phyloP scores from a whole-genome alignment of 345 rosid genomes.

The Pugionium cornutum region DNA sequence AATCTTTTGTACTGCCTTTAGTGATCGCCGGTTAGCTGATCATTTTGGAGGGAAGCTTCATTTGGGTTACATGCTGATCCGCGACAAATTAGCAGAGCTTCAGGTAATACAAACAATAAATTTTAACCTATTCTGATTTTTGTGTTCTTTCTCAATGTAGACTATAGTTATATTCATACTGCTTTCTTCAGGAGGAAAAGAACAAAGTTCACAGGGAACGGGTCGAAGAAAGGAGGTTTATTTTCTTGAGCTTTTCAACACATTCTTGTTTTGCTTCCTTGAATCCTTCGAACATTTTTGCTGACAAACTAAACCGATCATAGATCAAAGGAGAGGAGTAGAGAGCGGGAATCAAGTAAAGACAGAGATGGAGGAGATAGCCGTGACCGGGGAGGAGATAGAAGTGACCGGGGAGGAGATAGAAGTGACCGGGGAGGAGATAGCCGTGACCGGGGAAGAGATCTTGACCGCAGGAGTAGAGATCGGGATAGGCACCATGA shows the following conservation, averaged over 20 bases:
- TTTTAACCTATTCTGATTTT: neutral
- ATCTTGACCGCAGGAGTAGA: slow-evolving; percentile 81
- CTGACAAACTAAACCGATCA: slow-evolving; percentile 13
- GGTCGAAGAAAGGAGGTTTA: slow-evolving; percentile 44
- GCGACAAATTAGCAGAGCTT: slow-evolving; percentile 86
- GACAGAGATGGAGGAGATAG: slow-evolving; percentile 67
- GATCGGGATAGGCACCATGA: slow-evolving; percentile 83
- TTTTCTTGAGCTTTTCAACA: slow-evolving; percentile 6
- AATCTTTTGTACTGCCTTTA: slow-evolving; percentile 52
- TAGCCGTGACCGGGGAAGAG: slow-evolving; percentile 78
- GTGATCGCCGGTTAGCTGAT: slow-evolving; percentile 98
- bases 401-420: slow-evolving; percentile 80
- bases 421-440: slow-evolving; percentile 72
- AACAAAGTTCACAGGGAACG: slow-evolving; percentile 72
- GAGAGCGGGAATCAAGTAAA: slow-evolving; percentile 64
- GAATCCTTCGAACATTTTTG: neutral
- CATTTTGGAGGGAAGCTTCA: slow-evolving; percentile 99
- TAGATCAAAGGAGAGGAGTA: slow-evolving; percentile 84
- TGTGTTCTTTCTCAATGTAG: slow-evolving; percentile 7
- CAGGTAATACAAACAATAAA: slow-evolving; percentile 53
- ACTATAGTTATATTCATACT: slow-evolving; percentile 16
- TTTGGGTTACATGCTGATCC: slow-evolving; percentile 94
- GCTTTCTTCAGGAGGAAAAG: slow-evolving; percentile 73
- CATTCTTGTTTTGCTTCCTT: slow-evolving; percentile 7
- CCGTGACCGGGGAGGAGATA: slow-evolving; percentile 73